Base-by-base conservation (phyloP, 179 eudicot species). In the Camellia oleifera region DNA sequence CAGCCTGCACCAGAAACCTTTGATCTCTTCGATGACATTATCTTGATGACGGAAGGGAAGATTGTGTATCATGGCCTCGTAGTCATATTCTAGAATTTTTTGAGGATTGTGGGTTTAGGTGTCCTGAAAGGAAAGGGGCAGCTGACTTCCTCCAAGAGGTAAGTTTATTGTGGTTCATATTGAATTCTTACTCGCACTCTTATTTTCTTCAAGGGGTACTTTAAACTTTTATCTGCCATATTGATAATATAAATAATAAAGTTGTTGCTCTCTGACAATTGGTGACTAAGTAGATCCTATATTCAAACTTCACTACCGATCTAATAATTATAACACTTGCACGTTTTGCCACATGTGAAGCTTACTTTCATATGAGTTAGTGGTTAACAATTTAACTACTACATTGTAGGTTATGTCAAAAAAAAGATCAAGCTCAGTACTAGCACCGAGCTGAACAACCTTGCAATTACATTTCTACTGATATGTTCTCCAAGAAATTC, bases 71-170 rank as follows among this genome's bases (percentile, higher is more conserved):
- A 94, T 78, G 98, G 98, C 91, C 94, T 9, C 85, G 88, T 18
- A 75, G 63, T 82, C 65, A 77, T 72, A 77, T 88, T 45, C 45
- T 91, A 66, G 89, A 89, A 15, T 93, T 89, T 76, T 92, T 94
- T 74, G 89, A 88, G 81, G 81, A 82, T 40, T 89, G 91, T 77
- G 97, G 98, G 46, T 95, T 95, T 71, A 87, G 72, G 75, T 93
- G 98, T 82, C 98, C 97, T 63, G 90, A 83, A 74, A 93, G 97
- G 83, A 94, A 94, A 85, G 98, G 97, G 46, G 89, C 93, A 7
- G 94, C 97, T 61, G 98, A 94, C 82, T 94, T 91, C 81, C 96
- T 95, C 68, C 98, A 95, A 81, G 98, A 95, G 93, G 97, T 88
- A 83, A 76, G 65, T 75, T 6, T 12, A 77, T 79, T 56, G 2